Conservation (phyloP, 2,329 filamentous ascomycete genomes). For the Botryotinia narcissicola region DNA sequence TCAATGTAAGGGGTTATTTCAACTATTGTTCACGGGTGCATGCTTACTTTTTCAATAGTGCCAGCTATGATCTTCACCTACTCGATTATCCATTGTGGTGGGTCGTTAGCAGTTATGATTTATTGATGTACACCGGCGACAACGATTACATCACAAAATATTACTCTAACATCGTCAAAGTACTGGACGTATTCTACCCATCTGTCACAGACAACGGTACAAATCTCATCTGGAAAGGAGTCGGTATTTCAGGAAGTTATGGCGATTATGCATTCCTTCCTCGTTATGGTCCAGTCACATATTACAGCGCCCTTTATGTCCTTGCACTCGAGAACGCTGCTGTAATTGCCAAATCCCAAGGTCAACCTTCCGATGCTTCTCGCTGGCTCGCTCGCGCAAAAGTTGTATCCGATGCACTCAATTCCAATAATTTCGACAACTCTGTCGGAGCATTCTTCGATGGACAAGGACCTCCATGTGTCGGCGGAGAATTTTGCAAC, state of each 20-base stretch:
- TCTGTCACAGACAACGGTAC: conserved; percentile 43
- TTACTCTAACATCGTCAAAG: conserved; percentile 43
- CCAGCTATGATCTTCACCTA: conserved; percentile 47
- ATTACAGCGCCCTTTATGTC: conserved; percentile 53
- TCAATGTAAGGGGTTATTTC: conserved; percentile 44
- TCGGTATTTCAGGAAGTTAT: conserved; percentile 41
- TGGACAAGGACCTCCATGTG: conserved; percentile 34
- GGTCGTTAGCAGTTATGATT: conserved; percentile 49
- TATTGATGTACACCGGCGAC: conserved; percentile 51
- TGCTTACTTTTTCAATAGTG: conserved; percentile 33
- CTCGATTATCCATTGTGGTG: conserved; percentile 56
- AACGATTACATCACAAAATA: conserved; percentile 43
- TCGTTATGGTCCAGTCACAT: conserved; percentile 48
- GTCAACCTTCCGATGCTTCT: conserved; percentile 38
- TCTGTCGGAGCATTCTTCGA: conserved; percentile 47
- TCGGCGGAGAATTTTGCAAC: conserved; percentile 26
- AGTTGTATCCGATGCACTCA: conserved; percentile 40
- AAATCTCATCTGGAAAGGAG: conserved; percentile 44
- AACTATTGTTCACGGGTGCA: neutral
- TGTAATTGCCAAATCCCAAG: conserved; percentile 41
- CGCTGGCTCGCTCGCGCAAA: conserved; percentile 44
- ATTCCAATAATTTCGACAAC: conserved; percentile 42
- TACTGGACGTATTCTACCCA: conserved; percentile 49
- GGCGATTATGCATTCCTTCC: conserved; percentile 53
- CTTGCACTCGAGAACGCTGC: conserved; percentile 47